Evolutionary conservation across 176 grass and related monocot genomes (phyloP), one percentile per base, ranked within the genome.

Genomic region (Panicum miliaceum): DNA sequence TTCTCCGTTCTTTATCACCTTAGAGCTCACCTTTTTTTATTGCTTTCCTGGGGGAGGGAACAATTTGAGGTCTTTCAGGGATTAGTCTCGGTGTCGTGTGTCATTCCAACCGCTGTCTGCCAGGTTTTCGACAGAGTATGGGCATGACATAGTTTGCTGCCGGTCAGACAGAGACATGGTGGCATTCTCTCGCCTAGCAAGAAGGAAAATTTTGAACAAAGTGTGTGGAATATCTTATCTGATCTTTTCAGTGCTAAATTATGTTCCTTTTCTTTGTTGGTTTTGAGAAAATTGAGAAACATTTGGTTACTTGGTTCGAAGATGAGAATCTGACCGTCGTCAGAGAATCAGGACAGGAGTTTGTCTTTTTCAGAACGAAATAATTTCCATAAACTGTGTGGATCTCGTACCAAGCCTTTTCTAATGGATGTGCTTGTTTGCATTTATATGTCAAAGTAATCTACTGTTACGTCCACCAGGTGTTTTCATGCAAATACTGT

Each of bases 61-160:
- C 0, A 6, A 58, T 81, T 81, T 75, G 41, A 41, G 29, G 29
- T 32, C 2, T 1, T 32, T 32, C 29, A 32, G 29, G 29, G 29
- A 32, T 32, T 2, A 32, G 4, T 63, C 11, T 63, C n/a, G 0
- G 20, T 64, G 12, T 7, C 46, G 36, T 58, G 22, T 48, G 3
- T 8, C 54, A 48, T 61, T 80, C 41, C 61, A 43, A 25, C 57
- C 80, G 19, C 53, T 29, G 29, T 6, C 15, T 62, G 40, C 29
- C 61, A 68, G 7, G 3, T 51, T 81, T 61, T 59, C 50, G 42
- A 62, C 47, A 65, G 34, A 57, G 81, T 56, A 36, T 89, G 42
- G 46, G 36, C 41, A 19, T 85, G 15, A 2, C 56, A 71, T 79
- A 37, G 58, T 27, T 71, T 26, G 5, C 83, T 47, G 42, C 19